These are phyloP conservation scores for Lophiostoma macrostomum DNA, from an alignment of 495 filamentous ascomycete species.

Conservation along the genomic window DNA sequence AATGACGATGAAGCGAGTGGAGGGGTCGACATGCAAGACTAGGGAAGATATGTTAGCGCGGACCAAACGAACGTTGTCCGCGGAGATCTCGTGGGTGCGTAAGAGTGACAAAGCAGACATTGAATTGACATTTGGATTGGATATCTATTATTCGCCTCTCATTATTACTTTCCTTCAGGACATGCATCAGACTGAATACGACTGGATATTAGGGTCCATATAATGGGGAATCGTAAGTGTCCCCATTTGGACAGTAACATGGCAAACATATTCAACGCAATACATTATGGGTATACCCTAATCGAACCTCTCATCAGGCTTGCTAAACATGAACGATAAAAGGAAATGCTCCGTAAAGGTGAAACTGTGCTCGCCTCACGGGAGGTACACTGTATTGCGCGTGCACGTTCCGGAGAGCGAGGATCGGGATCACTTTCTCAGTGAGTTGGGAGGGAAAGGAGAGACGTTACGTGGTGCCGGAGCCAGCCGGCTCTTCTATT, in stretches of 20 bases:
- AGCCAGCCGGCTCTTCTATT: conserved; percentile 15
- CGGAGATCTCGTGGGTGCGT: not conserved
- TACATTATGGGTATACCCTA: conserved; percentile 33
- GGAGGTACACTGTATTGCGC: not conserved
- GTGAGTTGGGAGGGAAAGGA: conserved; percentile 14
- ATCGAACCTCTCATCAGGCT: not conserved
- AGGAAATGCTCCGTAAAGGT: conserved; percentile 23
- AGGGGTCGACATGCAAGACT: not conserved
- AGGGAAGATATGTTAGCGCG: conserved; percentile 1
- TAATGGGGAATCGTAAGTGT: conserved; percentile 1
- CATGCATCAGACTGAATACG: not conserved
- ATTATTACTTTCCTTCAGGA: conserved; percentile 17
- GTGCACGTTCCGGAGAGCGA: conserved; percentile 5
- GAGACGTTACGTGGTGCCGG: conserved; percentile 7
- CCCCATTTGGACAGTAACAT: conserved; percentile 4
- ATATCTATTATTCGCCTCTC: conserved; percentile 3
- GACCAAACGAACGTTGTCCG: not conserved
- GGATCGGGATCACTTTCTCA: conserved; percentile 33
- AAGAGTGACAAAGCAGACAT: not conserved
- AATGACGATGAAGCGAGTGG: not conserved
- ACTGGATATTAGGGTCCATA: conserved; percentile 7
- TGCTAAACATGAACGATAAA: conserved; percentile 3
- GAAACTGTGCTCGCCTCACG: conserved; percentile 24
- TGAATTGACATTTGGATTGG: not conserved
- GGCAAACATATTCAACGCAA: conserved; percentile 17